phyloP scores from a whole-genome alignment of 192 early-diverging fungal genomes.

The Backusella tuberculispora region DNA sequence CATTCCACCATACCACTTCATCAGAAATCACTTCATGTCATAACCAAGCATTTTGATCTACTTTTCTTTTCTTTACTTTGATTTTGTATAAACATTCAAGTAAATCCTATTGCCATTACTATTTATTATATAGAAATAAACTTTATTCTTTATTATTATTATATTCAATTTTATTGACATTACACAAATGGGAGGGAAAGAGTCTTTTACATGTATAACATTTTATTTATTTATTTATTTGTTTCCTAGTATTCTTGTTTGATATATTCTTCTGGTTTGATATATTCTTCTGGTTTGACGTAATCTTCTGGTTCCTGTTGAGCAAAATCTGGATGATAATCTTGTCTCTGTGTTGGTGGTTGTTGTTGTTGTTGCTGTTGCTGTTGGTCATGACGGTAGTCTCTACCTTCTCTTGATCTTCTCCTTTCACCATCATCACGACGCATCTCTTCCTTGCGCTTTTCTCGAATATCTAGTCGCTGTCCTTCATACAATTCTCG shows the following conservation, averaged over 20 bases:
- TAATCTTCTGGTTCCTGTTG: background rate
- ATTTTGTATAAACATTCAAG: no score
- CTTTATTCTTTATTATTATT: no score
- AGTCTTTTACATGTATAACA: no score
- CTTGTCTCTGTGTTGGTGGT: background rate
- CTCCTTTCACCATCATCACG: constrained; percentile 33
- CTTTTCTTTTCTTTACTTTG: no score
- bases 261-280: background rate
- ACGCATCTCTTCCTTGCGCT: constrained; percentile 45
- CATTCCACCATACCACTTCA: background rate
- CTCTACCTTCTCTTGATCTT: constrained; percentile 13
- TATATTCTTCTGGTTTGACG: background rate
- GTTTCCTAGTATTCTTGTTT: background rate
- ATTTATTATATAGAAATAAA: no score
- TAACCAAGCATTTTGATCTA: background rate
- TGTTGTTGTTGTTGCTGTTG: no score
- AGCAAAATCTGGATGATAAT: background rate
- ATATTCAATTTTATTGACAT: background rate
- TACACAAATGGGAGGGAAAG: background rate
- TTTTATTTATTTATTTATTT: background rate
- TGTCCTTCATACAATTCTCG: constrained; percentile 89
- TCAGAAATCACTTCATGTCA: background rate
- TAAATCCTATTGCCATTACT: no score
- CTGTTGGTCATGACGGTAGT: background rate
- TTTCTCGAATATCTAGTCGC: constrained; percentile 52